phyloP scores from a whole-genome alignment of 2,329 filamentous ascomycete genomes.

The Aspergillus texensis region DNA sequence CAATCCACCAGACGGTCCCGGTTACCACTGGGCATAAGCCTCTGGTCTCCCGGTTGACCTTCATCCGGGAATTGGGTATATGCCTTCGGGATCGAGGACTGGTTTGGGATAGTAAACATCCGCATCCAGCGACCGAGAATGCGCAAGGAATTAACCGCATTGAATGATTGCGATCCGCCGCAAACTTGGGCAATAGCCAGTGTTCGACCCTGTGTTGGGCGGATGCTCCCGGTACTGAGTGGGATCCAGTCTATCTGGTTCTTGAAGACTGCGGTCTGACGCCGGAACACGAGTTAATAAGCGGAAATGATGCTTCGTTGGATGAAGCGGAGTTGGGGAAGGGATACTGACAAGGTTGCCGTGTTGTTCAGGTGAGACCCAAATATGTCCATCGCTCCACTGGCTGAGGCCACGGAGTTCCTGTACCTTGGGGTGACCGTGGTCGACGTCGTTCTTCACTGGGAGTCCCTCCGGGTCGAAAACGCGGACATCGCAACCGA shows the following conservation, averaged over 20 bases:
- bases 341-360: constrained; percentile 58
- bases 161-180: constrained; percentile 69
- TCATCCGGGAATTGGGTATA: constrained; percentile 65
- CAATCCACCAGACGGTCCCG: constrained; percentile 65
- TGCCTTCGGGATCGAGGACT: constrained; percentile 64
- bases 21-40: constrained; percentile 59
- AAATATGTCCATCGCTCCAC: constrained; percentile 70
- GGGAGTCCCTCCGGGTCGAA: constrained; percentile 63
- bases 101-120: constrained; percentile 69
- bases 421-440: constrained; percentile 62
- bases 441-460: constrained; percentile 64
- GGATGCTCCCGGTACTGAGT: constrained; percentile 61
- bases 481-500: constrained; percentile 68
- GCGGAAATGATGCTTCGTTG: no score
- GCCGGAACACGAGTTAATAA: no score
- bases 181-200: constrained; percentile 64
- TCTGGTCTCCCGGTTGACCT: constrained; percentile 48
- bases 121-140: constrained; percentile 71
- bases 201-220: constrained; percentile 68
- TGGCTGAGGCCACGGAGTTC: constrained; percentile 62
- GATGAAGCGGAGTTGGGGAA: no score
- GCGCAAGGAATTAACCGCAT: constrained; percentile 66
- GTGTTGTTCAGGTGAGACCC: constrained; percentile 69
- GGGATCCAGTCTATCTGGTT: constrained; percentile 74
- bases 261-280: constrained; percentile 64